Conservation (phyloP, 83 land plant species). For the Larix sibirica region DNA sequence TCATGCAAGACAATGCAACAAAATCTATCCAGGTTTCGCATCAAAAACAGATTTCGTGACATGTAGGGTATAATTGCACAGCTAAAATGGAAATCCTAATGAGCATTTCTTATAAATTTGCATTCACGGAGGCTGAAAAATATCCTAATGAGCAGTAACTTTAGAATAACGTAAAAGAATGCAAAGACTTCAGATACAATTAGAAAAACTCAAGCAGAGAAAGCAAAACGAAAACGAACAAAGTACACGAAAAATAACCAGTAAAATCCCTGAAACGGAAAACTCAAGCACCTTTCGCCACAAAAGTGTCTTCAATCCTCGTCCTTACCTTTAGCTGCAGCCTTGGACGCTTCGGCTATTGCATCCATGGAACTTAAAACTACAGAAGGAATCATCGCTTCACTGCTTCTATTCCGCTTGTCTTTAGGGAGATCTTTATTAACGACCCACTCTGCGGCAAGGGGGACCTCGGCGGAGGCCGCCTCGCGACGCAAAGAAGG, state of each 20-base stretch:
- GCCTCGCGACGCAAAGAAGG: not conserved
- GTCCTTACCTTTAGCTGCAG: slow-evolving; percentile 32
- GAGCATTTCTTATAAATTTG: no score
- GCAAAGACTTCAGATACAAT: no score
- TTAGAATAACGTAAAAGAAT: no score
- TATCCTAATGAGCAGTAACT: no score
- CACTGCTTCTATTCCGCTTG: not conserved
- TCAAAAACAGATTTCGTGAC: no score
- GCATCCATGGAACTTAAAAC: slow-evolving; percentile 20
- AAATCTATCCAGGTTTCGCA: no score
- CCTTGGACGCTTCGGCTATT: slow-evolving; percentile 34
- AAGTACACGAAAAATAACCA: not conserved
- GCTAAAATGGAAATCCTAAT: no score
- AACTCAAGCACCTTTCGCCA: not conserved
- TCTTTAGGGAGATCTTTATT: slow-evolving; percentile 3
- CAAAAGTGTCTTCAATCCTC: not conserved
- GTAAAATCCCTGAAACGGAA: not conserved
- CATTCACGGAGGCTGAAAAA: no score
- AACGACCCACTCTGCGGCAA: slow-evolving; percentile 20
- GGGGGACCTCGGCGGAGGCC: slow-evolving; percentile 19
- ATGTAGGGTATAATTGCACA: no score
- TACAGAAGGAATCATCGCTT: not conserved
- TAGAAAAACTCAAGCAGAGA: not conserved
- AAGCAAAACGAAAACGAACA: not conserved
- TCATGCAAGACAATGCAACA: no score